phyloP scores from a whole-genome alignment of 306 rosid genomes.

The Lagenaria siceraria region DNA sequence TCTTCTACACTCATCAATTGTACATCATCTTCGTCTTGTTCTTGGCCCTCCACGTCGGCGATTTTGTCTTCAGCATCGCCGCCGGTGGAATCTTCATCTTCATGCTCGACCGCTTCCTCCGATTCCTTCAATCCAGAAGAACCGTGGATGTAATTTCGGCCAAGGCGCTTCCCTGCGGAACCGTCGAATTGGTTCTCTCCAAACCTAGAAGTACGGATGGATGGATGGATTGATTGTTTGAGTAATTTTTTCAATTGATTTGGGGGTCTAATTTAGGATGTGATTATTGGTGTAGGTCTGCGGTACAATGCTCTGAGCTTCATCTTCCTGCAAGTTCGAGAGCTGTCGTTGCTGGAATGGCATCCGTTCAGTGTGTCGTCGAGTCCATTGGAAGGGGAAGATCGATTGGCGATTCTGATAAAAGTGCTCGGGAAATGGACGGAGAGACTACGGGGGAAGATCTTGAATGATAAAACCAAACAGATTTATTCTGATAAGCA shows the following conservation, averaged over 20 bases:
- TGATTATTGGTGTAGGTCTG: conserved; percentile 24
- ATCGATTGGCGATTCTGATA: conserved; percentile 65
- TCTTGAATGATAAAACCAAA: conserved; percentile 14
- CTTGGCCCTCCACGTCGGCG: conserved; percentile 83
- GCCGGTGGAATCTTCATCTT: conserved; percentile 77
- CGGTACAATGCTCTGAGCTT: conserved; percentile 90
- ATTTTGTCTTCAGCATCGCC: conserved; percentile 50
- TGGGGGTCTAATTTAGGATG: no score
- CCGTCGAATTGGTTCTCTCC: conserved; percentile 69
- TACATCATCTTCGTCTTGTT: conserved; percentile 58
- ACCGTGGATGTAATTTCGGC: conserved; percentile 61
- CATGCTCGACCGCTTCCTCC: conserved; percentile 74
- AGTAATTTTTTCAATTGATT: not conserved
- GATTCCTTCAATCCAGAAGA: conserved; percentile 76
- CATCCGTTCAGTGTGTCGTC: conserved; percentile 97
- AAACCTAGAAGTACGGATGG: conserved; percentile 55
- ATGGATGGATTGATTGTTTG: no score
- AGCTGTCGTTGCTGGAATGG: conserved; percentile 87
- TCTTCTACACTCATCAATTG: conserved; percentile 90
- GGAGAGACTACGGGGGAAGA: conserved; percentile 28
- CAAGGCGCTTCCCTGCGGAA: conserved; percentile 71
- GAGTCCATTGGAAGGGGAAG: conserved; percentile 80
- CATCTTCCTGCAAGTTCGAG: conserved; percentile 76
- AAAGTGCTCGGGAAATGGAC: conserved; percentile 96
- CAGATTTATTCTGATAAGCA: conserved; percentile 15